Percentiles rank a stretch among this genome's conserved stretches.
Conservation (phyloP, 805 yeast genomes). For the Diddensiella santjacobensis region DNA sequence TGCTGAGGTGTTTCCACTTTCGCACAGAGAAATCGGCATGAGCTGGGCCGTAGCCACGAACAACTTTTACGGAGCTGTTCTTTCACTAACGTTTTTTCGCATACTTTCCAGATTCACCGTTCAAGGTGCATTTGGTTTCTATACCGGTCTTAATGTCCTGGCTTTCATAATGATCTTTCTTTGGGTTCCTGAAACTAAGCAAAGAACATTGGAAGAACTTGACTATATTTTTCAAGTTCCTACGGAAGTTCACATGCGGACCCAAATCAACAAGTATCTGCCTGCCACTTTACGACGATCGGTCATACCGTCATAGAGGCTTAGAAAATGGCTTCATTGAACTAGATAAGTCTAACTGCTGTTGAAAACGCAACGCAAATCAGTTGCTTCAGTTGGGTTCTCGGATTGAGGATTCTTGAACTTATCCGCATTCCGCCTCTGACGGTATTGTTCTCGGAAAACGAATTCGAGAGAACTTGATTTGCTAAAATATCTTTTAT, state of each 20-base stretch:
- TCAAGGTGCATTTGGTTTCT: conserved; percentile 67
- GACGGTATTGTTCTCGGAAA: no score
- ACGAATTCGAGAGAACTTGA: no score
- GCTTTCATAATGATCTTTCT: conserved; percentile 56
- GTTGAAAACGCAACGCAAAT: no score
- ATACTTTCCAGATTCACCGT: conserved; percentile 68
- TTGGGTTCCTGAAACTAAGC: conserved; percentile 63
- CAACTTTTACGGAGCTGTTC: conserved; percentile 46
- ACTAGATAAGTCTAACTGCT: no score
- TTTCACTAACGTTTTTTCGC: conserved; percentile 45
- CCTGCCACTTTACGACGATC: no score
- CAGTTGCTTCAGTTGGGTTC: no score
- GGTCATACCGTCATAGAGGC: no score
- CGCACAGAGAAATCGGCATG: conserved; percentile 75
- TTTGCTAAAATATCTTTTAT: no score
- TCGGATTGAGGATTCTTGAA: no score
- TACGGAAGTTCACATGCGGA: conserved; percentile 38
- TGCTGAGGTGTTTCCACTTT: conserved; percentile 78
- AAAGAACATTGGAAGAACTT: conserved; percentile 68
- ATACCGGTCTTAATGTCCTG: conserved; percentile 80
- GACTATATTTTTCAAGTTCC: conserved; percentile 64
- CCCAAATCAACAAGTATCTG: not conserved
- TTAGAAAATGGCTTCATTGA: no score
- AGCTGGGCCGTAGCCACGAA: conserved; percentile 63
- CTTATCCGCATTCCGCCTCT: no score